Conservation (phyloP, 495 filamentous ascomycete species). For the Tuber borchii region DNA sequence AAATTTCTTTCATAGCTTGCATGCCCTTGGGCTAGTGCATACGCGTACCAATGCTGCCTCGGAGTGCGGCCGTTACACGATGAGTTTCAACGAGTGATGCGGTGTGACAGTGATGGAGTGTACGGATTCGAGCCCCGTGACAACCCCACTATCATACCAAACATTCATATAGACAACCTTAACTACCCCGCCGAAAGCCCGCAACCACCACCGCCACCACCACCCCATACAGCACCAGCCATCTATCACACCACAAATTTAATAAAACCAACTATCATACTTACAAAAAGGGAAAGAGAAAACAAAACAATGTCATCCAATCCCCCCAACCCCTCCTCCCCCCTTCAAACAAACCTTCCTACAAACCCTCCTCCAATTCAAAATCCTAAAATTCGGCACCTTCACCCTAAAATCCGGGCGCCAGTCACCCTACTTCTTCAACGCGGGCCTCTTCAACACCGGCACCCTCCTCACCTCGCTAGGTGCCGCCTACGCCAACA, state of each 20-base stretch:
- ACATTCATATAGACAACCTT: neutral
- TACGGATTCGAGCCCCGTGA: neutral
- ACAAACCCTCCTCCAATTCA: slow-evolving; percentile 60
- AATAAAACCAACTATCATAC: too few species aligned
- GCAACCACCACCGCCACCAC: too few species aligned
- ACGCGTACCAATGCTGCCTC: too few species aligned
- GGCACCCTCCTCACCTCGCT: slow-evolving; percentile 66
- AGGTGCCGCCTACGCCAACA: slow-evolving; percentile 69
- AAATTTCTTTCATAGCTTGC: too few species aligned
- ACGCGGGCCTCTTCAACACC: slow-evolving; percentile 77
- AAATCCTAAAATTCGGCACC: slow-evolving; percentile 78
- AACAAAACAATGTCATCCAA: neutral
- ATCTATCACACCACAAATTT: too few species aligned
- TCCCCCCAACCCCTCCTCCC: slow-evolving; percentile 41
- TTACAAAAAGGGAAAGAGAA: neutral
- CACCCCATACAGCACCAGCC: neutral
- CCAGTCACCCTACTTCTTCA: slow-evolving; percentile 97
- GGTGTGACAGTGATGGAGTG: too few species aligned
- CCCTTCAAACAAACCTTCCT: slow-evolving; percentile 59
- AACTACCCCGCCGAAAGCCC: neutral
- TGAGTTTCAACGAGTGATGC: neutral
- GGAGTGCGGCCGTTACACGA: too few species aligned
- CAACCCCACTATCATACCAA: neutral
- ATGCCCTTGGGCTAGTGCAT: too few species aligned
- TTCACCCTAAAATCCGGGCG: slow-evolving; percentile 89